Base-by-base conservation (phyloP, 2,329 filamentous ascomycete species). In the Stagonosporopsis vannaccii region DNA sequence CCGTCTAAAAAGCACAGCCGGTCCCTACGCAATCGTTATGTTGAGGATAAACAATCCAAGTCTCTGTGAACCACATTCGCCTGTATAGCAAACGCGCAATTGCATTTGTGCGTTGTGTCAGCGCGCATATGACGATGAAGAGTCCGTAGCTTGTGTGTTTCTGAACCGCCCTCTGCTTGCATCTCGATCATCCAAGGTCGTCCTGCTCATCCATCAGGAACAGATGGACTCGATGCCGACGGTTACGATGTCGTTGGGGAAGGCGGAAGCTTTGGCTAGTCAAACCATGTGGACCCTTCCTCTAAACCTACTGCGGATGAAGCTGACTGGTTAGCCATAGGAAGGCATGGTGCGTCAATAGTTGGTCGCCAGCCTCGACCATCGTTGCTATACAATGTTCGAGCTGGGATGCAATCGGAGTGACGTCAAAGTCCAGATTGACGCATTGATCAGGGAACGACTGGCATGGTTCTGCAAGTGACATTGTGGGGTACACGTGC, bases 141-240 rank as follows among this genome's bases (percentile, higher is more conserved):
- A 23, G 22, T 17, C 37, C 26, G 22, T 42, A 39, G n/a, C 9
- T 19, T 32, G 40, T n/a, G 11, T 12, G 22, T 30, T 25, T 17
- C 20, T 26, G 15, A 39, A 40, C 26, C 35, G 40, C 41, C 35
- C 23, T 19, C 37, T 39, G 15, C 42, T 37, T 33, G n/a, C 41
- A 17, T 45, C 35, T 42, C 40, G 40, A 41, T 26, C 33, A 40
- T 40, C 20, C 13, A 41, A 19, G 35, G n/a, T 28, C 15, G 22
- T 49, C 28, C 15, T 11, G 43, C 15, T 35, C 35, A 55, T 13
- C 45, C 52, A 56, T 23, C 35, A 56, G 42, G 41, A 22, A 46
- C 36, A 35, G 37, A 23, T 56, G 53, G 53, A 51, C 36, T 30
- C 47, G 28, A 20, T 46, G 43, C 53, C 53, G 53, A n/a, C 36